Percentiles rank a stretch among this genome's conserved stretches.
Evolutionary conservation across 2,329 filamentous ascomycete genomes (phyloP).

Genomic region (Neonectria neomacrospora): DNA sequence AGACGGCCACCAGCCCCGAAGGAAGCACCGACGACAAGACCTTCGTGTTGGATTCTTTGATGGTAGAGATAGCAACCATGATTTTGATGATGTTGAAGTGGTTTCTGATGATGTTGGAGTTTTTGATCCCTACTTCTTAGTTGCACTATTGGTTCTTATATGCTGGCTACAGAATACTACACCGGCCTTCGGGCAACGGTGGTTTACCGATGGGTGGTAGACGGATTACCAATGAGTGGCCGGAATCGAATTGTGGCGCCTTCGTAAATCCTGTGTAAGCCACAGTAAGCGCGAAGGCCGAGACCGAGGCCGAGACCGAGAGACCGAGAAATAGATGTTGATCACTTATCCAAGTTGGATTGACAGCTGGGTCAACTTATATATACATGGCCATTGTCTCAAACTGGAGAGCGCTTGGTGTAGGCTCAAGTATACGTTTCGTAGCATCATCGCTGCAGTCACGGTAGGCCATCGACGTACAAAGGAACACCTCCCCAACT

Average conservation of each 20-base stretch:
- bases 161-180: not conserved
- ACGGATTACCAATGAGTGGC: not conserved
- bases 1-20: conserved; percentile 54
- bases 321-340: too few relatives aligned
- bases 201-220: not conserved
- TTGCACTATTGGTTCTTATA: not conserved
- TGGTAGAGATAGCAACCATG: conserved; percentile 26
- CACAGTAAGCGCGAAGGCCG: not conserved
- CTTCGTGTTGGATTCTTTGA: conserved; percentile 26
- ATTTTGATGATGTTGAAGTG: not conserved
- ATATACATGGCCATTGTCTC: too few relatives aligned
- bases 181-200: not conserved
- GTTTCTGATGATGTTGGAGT: not conserved
- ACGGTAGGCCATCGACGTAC: too few relatives aligned
- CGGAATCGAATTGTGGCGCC: not conserved
- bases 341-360: too few relatives aligned
- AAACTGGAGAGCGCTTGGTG: too few relatives aligned
- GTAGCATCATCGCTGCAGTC: too few relatives aligned
- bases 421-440: too few relatives aligned
- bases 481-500: too few relatives aligned
- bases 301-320: too few relatives aligned
- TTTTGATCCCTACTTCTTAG: too few relatives aligned
- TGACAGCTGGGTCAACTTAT: too few relatives aligned
- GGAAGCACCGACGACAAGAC: conserved; percentile 1
- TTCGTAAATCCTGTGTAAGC: not conserved